These are phyloP conservation scores for Hypoxylon sp. DNA, from an alignment of 2,329 filamentous ascomycete species.

Conservation along the genomic window DNA sequence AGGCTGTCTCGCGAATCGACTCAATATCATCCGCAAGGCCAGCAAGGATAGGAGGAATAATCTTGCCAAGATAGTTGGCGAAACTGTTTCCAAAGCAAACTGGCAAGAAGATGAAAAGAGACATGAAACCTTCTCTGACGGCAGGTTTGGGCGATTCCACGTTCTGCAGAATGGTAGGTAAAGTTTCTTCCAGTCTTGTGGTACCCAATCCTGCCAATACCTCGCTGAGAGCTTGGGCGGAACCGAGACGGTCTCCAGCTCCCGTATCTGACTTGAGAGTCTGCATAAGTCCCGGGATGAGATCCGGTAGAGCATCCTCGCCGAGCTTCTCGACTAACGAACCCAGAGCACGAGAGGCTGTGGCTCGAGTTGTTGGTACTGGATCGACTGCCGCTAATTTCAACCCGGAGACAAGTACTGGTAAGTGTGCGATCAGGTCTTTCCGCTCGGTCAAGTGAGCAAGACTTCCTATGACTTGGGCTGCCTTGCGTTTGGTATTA, in stretches of 20 bases:
- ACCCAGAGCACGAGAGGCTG: slow-evolving; percentile 93
- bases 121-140: slow-evolving; percentile 99
- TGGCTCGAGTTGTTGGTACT: slow-evolving; percentile 95
- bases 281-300: slow-evolving; percentile 97
- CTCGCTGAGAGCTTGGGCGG: slow-evolving; percentile 95
- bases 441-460: slow-evolving; percentile 97
- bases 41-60: slow-evolving; percentile 94
- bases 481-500: slow-evolving; percentile 94
- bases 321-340: slow-evolving; percentile 98
- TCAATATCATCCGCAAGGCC: slow-evolving; percentile 97
- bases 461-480: slow-evolving; percentile 97
- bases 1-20: slow-evolving; percentile 95
- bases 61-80: slow-evolving; percentile 92
- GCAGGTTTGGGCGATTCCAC: slow-evolving; percentile 91
- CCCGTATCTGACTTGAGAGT: slow-evolving; percentile 98
- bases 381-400: slow-evolving; percentile 93
- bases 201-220: slow-evolving; percentile 96
- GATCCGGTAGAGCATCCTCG: slow-evolving; percentile 95
- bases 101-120: slow-evolving; percentile 97
- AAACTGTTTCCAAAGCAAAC: slow-evolving; percentile 99
- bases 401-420: slow-evolving; percentile 91
- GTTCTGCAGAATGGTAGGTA: slow-evolving; percentile 96
- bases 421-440: slow-evolving; percentile 90
- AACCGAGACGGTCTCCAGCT: slow-evolving; percentile 94
- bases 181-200: slow-evolving; percentile 90